Evolutionary conservation across 2,329 filamentous ascomycete species (phyloP), one percentile per base, ranked within the genome.

Genomic region (Exophiala calicioides): DNA sequence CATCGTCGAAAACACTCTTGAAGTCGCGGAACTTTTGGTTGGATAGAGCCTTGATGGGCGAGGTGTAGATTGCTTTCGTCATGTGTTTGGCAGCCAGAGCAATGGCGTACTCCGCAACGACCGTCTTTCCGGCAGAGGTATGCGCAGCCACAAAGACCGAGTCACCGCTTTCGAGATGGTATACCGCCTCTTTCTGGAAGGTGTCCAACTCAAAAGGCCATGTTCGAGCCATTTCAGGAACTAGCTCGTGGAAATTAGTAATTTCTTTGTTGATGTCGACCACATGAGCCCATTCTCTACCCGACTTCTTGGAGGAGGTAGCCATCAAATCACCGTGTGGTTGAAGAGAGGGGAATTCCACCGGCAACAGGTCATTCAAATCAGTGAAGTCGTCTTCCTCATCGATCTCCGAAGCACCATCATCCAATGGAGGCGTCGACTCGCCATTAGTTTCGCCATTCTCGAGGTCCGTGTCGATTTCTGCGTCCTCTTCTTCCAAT

Each of bases 11-110:
- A 0, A 81, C 83, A 45, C 84, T 79, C 47, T 90, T 81, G 65
- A 98, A 98, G 65, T 98, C 93, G 55, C 93, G 82, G 68, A 97
- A 98, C 67, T 98, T 98, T 64, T 98, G 93, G 64, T 98, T 98
- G 69, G 93, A 97, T 47, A 98, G 74, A 2, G 93, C 93, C 67
- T 98, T 98, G 74, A 98, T 98, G 0, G 93, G 93, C 0, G 93
- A 97, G 0, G 93, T 98, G 66, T 98, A 98, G 55, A 98, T 98
- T 16, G 93, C 91, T 67, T 98, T 98, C 6, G 93, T 98, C 91
- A 97, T 97, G 65, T 98, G 93, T 64, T 91, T 94, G n/a, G 89
- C 85, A 21, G 93, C 93, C 48, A 98, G 75, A 5, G 93, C 90
- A 65, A 98, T 97, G 37, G 91, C 93, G 68, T 98, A 98, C 65